Base-by-base conservation (phyloP, 2,329 filamentous ascomycete genomes). In the Calonectria pteridis region DNA sequence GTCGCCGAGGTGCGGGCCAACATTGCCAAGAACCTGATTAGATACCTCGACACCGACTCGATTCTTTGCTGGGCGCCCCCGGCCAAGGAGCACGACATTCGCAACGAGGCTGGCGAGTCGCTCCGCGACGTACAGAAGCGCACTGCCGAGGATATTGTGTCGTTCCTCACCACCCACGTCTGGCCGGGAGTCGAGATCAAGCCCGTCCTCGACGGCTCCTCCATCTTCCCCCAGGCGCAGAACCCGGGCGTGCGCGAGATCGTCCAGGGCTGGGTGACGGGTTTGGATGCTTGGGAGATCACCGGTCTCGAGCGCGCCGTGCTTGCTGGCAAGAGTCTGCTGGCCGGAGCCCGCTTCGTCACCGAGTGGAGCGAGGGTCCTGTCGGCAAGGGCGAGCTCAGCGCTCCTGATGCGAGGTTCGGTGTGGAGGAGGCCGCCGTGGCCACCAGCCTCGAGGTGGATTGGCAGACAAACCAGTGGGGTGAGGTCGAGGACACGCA, bases 401-500 rank as follows among this genome's bases (percentile, higher is more conserved):
- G 76, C 33, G 73, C 35, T 9, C 85, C 82, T 40, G 4, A 46
- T 23, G 80, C 80, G 64, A 79, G 74, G 70, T 98, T 97, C 82
- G 94, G 94, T 0, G 92, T 97, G 16, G 94, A 98, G 80, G 92
- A 98, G 82, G 96, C 96, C 0, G 93, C 94, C 0, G 88, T 90
- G 80, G 93, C 94, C 18, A 92, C 93, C 7, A 98, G 91, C 79
- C 84, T 97, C 51, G 97, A 99, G 87, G 95, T 98, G 20, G 89
- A 91, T 76, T 98, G 95, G 93, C 97, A 99, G 89, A 97, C 93
- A 1, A 87, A 90, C 33, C 93, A 94, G 85, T 98, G 97, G 96
- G 97, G 97, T 11, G 96, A 98, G 87, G 97, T 99, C 0, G 97
- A 99, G 84, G 96, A 99, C 85, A 98, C 96, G 33, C 97, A 99